Conservation (phyloP, 805 yeast genomes). For the Metschnikowia koreensis region DNA sequence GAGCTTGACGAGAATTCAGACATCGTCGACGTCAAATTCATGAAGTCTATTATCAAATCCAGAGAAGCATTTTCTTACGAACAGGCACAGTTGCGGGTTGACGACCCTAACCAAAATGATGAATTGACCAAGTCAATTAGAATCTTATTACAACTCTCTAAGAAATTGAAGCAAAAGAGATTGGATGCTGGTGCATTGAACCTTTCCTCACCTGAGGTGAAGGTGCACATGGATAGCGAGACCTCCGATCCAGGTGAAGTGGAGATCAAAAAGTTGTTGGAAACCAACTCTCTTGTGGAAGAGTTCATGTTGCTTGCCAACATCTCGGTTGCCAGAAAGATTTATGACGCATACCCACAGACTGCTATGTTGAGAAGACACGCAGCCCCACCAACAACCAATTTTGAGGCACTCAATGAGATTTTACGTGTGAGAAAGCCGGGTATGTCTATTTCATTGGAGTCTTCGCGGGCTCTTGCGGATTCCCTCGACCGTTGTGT, state of each 20-base stretch:
- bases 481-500: conserved; percentile 87
- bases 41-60: conserved; percentile 86
- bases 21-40: conserved; percentile 72
- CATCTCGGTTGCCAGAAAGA: conserved; percentile 90
- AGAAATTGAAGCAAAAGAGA: conserved; percentile 79
- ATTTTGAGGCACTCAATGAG: conserved; percentile 85
- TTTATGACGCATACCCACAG: conserved; percentile 91
- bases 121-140: conserved; percentile 90
- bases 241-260: conserved; percentile 96
- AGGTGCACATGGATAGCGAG: conserved; percentile 95
- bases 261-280: conserved; percentile 82
- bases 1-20: conserved; percentile 85
- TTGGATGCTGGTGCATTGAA: conserved; percentile 94
- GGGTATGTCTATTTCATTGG: conserved; percentile 70
- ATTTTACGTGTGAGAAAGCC: conserved; percentile 77
- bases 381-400: conserved; percentile 94
- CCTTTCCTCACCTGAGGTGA: conserved; percentile 96
- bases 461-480: conserved; percentile 86
- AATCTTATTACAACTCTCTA: conserved; percentile 72
- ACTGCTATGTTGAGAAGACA: conserved; percentile 98
- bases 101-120: conserved; percentile 71
- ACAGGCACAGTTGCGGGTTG: conserved; percentile 87
- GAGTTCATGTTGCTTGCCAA: conserved; percentile 98
- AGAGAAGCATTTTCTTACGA: conserved; percentile 94
- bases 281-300: conserved; percentile 93